Evolutionary conservation across 306 rosid genomes (phyloP).

Genomic region (Quercus bicolor): DNA sequence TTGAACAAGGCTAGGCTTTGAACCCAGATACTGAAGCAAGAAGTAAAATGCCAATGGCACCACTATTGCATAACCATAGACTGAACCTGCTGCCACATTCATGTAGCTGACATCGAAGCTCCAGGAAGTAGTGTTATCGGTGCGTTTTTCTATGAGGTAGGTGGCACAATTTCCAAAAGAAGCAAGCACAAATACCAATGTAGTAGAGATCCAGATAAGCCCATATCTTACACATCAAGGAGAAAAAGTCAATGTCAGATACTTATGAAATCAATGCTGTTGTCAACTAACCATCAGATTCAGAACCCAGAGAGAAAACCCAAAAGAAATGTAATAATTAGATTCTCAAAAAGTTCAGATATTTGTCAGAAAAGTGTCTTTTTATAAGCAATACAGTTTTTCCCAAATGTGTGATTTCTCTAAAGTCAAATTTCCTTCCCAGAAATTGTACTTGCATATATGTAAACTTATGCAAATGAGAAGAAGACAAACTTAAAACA

Average conservation of each 20-base stretch:
- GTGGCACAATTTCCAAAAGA: slow-evolving; percentile 93
- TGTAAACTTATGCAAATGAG: neutral
- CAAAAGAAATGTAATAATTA: neutral
- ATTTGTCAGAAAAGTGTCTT: neutral
- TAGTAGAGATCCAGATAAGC: slow-evolving; percentile 89
- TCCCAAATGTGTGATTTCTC: neutral
- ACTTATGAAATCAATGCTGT: slow-evolving; percentile 14
- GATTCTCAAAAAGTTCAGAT: neutral
- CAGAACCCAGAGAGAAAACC: neutral
- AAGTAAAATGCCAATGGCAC: slow-evolving; percentile 88
- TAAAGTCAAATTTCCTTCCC: neutral
- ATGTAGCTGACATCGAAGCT: slow-evolving; percentile 78
- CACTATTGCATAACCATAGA: slow-evolving; percentile 77
- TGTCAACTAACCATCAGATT: neutral
- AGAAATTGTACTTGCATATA: neutral
- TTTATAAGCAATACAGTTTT: neutral
- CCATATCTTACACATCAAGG: slow-evolving; percentile 45
- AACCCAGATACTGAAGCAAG: slow-evolving; percentile 78
- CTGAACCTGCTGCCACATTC: slow-evolving; percentile 69
- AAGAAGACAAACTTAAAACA: neutral
- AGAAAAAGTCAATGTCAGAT: slow-evolving; percentile 12
- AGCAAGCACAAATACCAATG: slow-evolving; percentile 83
- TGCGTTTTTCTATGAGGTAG: slow-evolving; percentile 68
- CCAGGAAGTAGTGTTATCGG: slow-evolving; percentile 56
- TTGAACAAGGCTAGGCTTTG: slow-evolving; percentile 65